phyloP scores from a whole-genome alignment of 139 green algal species.

The Haematococcus lacustris region DNA sequence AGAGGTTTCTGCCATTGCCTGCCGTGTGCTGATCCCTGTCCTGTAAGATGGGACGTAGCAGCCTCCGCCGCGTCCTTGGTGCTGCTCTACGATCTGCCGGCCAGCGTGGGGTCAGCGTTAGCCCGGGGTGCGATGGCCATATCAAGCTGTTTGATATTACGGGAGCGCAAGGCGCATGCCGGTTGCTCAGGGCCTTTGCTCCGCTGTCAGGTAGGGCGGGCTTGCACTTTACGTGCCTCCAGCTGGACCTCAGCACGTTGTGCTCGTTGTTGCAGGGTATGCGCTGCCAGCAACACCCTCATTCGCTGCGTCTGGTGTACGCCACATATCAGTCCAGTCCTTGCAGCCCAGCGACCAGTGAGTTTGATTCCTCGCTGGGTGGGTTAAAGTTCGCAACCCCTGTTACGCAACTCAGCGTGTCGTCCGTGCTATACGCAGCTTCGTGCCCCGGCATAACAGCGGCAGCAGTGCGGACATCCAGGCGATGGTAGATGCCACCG shows the following conservation, averaged over 20 bases:
- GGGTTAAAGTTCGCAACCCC: not conserved
- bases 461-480: conserved; percentile 62
- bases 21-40: too few species aligned
- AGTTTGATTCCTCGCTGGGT: not conserved
- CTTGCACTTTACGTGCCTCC: not conserved
- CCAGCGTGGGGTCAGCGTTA: too few species aligned
- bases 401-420: not conserved
- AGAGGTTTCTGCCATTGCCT: too few species aligned
- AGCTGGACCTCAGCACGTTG: not conserved
- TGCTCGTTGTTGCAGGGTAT: not conserved
- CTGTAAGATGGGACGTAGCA: too few species aligned
- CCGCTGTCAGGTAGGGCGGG: not conserved
- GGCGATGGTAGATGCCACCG: conserved; percentile 76
- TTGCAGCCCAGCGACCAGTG: conserved; percentile 71
- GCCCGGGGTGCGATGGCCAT: too few species aligned
- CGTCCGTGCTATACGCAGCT: conserved; percentile 50
- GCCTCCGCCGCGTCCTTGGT: too few species aligned
- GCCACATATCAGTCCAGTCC: conserved; percentile 62
- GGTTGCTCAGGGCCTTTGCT: not conserved
- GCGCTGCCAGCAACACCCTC: conserved; percentile 1
- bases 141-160: conserved; percentile 23
- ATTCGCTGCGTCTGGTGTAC: conserved; percentile 27
- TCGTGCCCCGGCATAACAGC: conserved; percentile 94
- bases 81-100: too few species aligned
- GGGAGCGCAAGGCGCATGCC: conserved; percentile 1